phyloP scores from a whole-genome alignment of 331 rosid species.

The Dryas integrifolia region DNA sequence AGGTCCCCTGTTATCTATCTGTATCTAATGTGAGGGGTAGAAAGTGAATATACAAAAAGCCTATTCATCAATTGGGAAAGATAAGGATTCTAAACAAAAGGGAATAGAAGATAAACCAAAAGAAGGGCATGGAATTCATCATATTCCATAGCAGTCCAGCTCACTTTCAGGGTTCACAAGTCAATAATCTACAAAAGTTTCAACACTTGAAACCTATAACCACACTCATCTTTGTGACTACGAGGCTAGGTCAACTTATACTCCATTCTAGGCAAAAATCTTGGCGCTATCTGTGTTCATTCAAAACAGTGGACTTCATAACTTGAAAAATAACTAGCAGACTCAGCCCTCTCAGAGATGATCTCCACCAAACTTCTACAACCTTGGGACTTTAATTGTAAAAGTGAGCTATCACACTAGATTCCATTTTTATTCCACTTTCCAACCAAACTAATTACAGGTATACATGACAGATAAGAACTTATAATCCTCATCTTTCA shows the following conservation, averaged over 20 bases:
- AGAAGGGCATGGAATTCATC: not conserved
- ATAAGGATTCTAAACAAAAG: not conserved
- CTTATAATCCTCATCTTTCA: not conserved
- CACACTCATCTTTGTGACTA: not conserved
- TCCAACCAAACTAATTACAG: not conserved
- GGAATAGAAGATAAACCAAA: not conserved
- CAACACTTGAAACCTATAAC: not conserved
- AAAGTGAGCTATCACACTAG: not conserved
- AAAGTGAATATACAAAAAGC: not conserved
- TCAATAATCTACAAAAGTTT: not conserved
- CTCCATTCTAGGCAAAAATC: not conserved
- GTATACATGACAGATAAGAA: not conserved
- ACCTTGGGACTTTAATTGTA: not conserved
- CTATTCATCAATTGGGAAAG: not conserved
- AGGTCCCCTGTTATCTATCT: not conserved
- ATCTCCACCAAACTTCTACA: not conserved
- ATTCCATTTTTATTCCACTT: not conserved
- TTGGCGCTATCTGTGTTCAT: not conserved
- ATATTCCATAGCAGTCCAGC: not conserved
- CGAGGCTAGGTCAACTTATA: not conserved
- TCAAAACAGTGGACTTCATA: not conserved
- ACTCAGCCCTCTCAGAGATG: not conserved
- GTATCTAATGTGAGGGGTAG: not conserved
- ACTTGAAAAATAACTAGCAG: not conserved
- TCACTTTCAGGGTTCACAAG: not conserved